These are phyloP conservation scores for Trichoderma sp. DNA, from an alignment of 2,329 filamentous ascomycete genomes.

Conservation along the genomic window DNA sequence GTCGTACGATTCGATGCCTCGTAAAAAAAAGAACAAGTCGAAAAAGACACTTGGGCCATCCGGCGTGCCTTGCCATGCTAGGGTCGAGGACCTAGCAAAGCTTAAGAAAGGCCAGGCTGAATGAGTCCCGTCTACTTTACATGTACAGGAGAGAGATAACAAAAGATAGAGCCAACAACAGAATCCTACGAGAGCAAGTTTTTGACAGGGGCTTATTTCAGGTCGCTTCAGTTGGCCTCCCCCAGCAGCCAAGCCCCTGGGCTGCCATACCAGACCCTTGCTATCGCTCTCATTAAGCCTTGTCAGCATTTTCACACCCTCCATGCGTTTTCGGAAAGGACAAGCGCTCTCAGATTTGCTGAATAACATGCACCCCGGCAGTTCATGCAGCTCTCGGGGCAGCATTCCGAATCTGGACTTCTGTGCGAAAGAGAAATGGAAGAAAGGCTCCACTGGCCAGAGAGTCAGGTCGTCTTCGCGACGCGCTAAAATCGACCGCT, in stretches of 20 bases:
- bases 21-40: not conserved
- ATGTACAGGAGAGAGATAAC: not conserved
- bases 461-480: not conserved
- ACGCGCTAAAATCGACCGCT: constrained; percentile 1
- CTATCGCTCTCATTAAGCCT: not conserved
- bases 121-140: not conserved
- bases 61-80: not conserved
- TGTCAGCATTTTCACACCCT: not conserved
- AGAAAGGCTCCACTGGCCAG: not conserved
- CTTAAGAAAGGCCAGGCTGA: not conserved
- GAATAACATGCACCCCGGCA: not conserved
- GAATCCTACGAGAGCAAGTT: not conserved
- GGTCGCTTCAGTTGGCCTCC: constrained; percentile 5
- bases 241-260: not conserved
- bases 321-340: not conserved
- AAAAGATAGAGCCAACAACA: not conserved
- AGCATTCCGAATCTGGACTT: constrained; percentile 1
- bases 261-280: not conserved
- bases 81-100: not conserved
- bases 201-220: not conserved
- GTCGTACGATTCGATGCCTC: constrained; percentile 1
- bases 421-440: constrained; percentile 2
- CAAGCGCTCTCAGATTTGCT: not conserved
- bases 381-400: not conserved
- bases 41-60: not conserved